A percentile compares a stretch with the other conserved stretches of the same genome.
phyloP scores from a whole-genome alignment of 1,284 basidiomycete species.

The Xerocomus minutiporus region DNA sequence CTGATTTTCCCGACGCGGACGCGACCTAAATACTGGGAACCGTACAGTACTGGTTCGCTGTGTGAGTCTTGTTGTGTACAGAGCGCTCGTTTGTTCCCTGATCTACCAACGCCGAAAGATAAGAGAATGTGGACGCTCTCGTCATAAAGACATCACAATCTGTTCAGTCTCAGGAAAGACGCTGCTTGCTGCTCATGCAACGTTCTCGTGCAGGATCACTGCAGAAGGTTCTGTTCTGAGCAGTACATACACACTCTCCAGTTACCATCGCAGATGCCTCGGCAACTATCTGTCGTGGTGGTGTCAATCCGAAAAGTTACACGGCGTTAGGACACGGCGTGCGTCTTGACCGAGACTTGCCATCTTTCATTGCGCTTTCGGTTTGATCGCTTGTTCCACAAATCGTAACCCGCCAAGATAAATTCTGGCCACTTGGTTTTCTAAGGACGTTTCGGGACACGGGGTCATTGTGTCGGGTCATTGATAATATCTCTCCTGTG shows the following conservation, averaged over 20 bases:
- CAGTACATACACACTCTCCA: not conserved
- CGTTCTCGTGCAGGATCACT: not conserved
- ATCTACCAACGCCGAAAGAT: not conserved
- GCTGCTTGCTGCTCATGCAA: not conserved
- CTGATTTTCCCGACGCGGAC: slow-evolving; percentile 7
- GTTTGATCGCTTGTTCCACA: not conserved
- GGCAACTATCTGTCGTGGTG: not conserved
- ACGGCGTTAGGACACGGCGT: not conserved
- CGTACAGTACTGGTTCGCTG: too few species aligned
- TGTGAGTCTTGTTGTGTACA: not conserved
- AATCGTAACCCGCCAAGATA: not conserved
- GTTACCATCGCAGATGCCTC: not conserved
- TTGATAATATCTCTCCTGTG: not conserved
- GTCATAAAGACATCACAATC: not conserved
- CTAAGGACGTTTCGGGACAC: too few species aligned
- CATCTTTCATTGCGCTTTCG: not conserved
- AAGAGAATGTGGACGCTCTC: not conserved
- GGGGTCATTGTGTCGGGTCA: not conserved
- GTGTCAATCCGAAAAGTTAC: not conserved
- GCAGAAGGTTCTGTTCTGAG: not conserved
- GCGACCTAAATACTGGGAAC: not conserved
- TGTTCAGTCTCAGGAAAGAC: not conserved
- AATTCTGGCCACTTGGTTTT: not conserved
- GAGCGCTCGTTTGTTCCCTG: not conserved
- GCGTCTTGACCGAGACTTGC: not conserved